These are phyloP conservation scores for Talaromyces trachyspermus DNA, from an alignment of 495 filamentous ascomycete genomes.

Conservation along the genomic window DNA sequence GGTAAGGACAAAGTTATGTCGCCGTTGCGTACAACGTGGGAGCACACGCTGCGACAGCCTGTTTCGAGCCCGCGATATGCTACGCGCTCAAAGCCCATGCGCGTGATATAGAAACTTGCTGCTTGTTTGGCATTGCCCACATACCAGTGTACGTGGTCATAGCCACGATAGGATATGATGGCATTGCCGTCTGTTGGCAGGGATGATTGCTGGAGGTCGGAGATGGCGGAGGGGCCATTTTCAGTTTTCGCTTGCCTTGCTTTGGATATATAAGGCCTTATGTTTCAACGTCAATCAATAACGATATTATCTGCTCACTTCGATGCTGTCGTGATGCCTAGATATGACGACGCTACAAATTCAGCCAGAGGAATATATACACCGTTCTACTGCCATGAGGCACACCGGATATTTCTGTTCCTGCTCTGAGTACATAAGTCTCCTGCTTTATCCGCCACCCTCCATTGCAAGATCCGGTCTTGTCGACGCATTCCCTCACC, in stretches of 20 bases:
- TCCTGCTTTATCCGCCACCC: neutral
- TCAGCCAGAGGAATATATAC: too few relatives aligned
- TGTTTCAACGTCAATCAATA: too few relatives aligned
- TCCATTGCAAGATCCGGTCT: neutral
- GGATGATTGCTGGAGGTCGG: neutral
- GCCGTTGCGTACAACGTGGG: slow-evolving; percentile 74
- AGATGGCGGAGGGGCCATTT: slow-evolving; percentile 29
- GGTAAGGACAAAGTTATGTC: slow-evolving; percentile 70
- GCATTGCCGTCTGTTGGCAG: slow-evolving; percentile 1
- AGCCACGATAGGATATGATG: slow-evolving; percentile 62
- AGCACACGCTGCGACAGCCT: slow-evolving; percentile 64
- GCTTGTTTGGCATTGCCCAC: slow-evolving; percentile 95
- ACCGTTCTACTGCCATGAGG: too few relatives aligned
- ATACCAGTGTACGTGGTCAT: slow-evolving; percentile 88
- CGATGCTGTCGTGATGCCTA: too few relatives aligned
- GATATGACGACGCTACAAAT: too few relatives aligned
- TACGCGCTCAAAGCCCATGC: slow-evolving; percentile 71
- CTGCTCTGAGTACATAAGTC: neutral
- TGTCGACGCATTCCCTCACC: too few relatives aligned
- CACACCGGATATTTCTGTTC: too few relatives aligned
- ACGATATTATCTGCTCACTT: too few relatives aligned
- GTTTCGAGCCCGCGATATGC: slow-evolving; percentile 87
- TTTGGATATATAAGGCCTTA: too few relatives aligned
- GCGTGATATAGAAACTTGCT: slow-evolving; percentile 74
- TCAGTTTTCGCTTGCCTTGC: neutral